Conservation (phyloP, 108 stramenopile species). For the Parmales sp. region DNA sequence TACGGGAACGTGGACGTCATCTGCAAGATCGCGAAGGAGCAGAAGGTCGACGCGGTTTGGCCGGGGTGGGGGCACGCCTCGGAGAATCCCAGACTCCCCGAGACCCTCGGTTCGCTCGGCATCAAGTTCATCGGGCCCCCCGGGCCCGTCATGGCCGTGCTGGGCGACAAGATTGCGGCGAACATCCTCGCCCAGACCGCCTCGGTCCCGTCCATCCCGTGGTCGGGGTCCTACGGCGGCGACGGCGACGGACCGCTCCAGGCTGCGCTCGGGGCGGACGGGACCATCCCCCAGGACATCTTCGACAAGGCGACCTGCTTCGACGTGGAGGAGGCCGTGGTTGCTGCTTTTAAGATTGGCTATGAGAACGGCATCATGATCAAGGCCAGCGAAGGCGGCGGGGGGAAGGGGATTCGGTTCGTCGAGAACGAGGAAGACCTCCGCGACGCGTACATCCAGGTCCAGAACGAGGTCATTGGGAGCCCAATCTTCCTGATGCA, state of each 20-base stretch:
- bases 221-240: constrained; percentile 84
- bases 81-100: constrained; percentile 79
- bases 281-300: constrained; percentile 85
- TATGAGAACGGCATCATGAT: constrained; percentile 96
- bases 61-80: constrained; percentile 92
- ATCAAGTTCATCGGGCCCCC: constrained; percentile 92
- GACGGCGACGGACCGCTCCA: constrained; percentile 81
- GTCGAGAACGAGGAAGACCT: constrained; percentile 77
- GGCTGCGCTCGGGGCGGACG: constrained; percentile 80
- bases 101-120: constrained; percentile 47
- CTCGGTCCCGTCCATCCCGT: constrained; percentile 88
- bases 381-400: constrained; percentile 96
- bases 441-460: constrained; percentile 71
- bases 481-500: constrained; percentile 97
- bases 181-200: constrained; percentile 92
- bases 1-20: constrained; percentile 90
- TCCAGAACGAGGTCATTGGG: constrained; percentile 85
- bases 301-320: constrained; percentile 81
- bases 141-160: constrained; percentile 81
- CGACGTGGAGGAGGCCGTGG: constrained; percentile 86
- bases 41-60: constrained; percentile 87
- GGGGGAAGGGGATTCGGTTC: constrained; percentile 98
- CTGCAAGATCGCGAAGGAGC: constrained; percentile 59
- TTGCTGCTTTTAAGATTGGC: constrained; percentile 75
- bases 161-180: constrained; percentile 90